Conservation (phyloP, 768 basidiomycete genomes). For the Gelatoporia subvermispora region DNA sequence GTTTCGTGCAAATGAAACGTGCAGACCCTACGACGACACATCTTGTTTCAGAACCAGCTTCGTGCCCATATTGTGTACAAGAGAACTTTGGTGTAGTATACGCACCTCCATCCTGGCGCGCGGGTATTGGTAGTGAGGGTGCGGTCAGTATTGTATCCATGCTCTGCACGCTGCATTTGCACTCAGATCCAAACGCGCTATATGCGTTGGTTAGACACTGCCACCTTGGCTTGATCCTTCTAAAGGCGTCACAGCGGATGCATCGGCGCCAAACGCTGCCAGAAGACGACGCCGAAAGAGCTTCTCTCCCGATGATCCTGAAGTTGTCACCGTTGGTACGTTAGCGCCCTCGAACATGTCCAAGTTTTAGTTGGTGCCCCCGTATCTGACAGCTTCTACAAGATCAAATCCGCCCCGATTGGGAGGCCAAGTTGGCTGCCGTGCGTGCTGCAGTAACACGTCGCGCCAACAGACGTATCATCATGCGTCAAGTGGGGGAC, state of each 20-base stretch:
- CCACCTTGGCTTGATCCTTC: slow-evolving; percentile 52
- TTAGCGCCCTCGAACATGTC: slow-evolving; percentile 9
- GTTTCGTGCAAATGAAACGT: slow-evolving; percentile 98
- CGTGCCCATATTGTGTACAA: slow-evolving; percentile 97
- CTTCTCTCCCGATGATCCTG: slow-evolving; percentile 77
- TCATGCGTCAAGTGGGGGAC: slow-evolving; percentile 98
- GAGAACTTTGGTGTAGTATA: slow-evolving; percentile 96
- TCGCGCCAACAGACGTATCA: slow-evolving; percentile 90
- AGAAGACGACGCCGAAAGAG: slow-evolving; percentile 80
- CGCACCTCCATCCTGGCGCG: slow-evolving; percentile 72
- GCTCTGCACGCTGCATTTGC: background rate
- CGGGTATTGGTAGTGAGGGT: slow-evolving; percentile 73
- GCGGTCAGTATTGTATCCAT: slow-evolving; percentile 40
- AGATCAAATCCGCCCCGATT: slow-evolving; percentile 98
- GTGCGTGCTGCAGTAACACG: slow-evolving; percentile 95
- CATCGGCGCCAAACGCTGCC: slow-evolving; percentile 8
- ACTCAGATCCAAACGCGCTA: background rate
- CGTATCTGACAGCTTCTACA: background rate
- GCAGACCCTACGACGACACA: slow-evolving; percentile 92
- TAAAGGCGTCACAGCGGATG: slow-evolving; percentile 27
- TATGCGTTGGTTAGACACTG: slow-evolving; percentile 25
- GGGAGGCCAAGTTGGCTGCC: slow-evolving; percentile 93
- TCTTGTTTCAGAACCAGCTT: slow-evolving; percentile 92
- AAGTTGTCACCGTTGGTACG: slow-evolving; percentile 88
- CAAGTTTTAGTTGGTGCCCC: background rate